Conservation (phyloP, 495 filamentous ascomycete genomes). For the Parathielavia appendiculata region DNA sequence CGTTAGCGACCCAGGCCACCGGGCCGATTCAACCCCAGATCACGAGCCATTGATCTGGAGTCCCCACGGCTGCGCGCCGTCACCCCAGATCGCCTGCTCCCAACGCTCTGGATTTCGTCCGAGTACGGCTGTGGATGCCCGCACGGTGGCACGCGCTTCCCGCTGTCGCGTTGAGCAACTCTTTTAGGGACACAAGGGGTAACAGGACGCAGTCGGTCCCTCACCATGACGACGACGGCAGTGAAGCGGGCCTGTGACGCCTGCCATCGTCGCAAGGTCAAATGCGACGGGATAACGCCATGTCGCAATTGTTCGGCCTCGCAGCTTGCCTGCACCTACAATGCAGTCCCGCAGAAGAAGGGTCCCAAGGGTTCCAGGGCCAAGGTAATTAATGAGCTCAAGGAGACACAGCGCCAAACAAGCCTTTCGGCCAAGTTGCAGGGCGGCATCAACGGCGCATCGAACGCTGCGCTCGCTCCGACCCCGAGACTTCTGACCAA, state of each 20-base stretch:
- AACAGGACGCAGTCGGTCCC: constrained; percentile 10
- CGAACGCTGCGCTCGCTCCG: constrained; percentile 43
- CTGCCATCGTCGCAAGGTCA: constrained; percentile 80
- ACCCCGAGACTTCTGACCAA: constrained; percentile 53
- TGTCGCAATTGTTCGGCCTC: constrained; percentile 66
- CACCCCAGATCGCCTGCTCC: constrained; percentile 20
- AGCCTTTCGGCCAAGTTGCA: constrained; percentile 51
- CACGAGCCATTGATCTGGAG: constrained; percentile 29
- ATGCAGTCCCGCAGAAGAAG: constrained; percentile 81
- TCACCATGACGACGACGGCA: constrained; percentile 43
- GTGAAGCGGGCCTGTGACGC: constrained; percentile 72
- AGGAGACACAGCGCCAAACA: constrained; percentile 59
- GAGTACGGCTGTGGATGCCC: constrained; percentile 27
- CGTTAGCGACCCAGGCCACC: constrained; percentile 12
- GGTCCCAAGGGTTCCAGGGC: constrained; percentile 77
- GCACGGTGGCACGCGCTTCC: constrained; percentile 21
- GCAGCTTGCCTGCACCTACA: constrained; percentile 69
- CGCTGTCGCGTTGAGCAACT: constrained; percentile 22
- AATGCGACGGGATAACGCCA: constrained; percentile 66
- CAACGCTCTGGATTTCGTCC: constrained; percentile 20
- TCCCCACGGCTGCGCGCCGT: constrained; percentile 30
- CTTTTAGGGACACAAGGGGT: constrained; percentile 15
- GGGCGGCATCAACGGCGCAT: constrained; percentile 40
- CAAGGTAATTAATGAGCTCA: constrained; percentile 73
- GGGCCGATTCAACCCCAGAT: constrained; percentile 35